These are phyloP conservation scores for Cryptosporidium muris DNA, from an alignment of 169 alveolate genomes.

Conservation along the genomic window DNA sequence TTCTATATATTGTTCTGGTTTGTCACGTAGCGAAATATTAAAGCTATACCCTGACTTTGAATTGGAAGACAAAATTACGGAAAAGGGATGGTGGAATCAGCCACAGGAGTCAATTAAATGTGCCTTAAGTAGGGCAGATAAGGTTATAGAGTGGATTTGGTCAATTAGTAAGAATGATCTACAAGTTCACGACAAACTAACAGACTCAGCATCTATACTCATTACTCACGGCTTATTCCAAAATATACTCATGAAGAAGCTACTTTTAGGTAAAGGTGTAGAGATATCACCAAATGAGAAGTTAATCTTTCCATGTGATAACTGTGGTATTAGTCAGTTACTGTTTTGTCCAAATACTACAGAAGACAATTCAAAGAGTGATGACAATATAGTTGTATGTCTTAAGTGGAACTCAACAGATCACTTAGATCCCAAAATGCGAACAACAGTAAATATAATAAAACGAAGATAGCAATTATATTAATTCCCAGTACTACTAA, in stretches of 20 bases:
- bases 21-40: slow-evolving; percentile 24
- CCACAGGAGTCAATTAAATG: slow-evolving; percentile 56
- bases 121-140: slow-evolving; percentile 38
- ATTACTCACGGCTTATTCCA: slow-evolving; percentile 67
- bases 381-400: slow-evolving; percentile 7
- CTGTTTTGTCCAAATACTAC: neutral
- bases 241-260: slow-evolving; percentile 51
- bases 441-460: slow-evolving; percentile 16
- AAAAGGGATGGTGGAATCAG: slow-evolving; percentile 60
- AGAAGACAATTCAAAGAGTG: neutral
- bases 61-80: slow-evolving; percentile 35
- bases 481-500: too few relatives aligned
- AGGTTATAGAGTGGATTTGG: slow-evolving; percentile 39
- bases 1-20: slow-evolving; percentile 9
- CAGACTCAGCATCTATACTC: slow-evolving; percentile 12
- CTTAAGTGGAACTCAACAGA: slow-evolving; percentile 62
- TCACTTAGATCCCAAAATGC: neutral
- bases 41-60: slow-evolving; percentile 26
- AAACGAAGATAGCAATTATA: neutral
- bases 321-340: slow-evolving; percentile 60
- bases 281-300: slow-evolving; percentile 10
- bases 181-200: neutral
- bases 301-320: slow-evolving; percentile 47
- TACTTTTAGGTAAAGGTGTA: slow-evolving; percentile 2
- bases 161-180: slow-evolving; percentile 15